Conservation (phyloP, 192 early-diverging fungal species). For the Coemansia sp. region DNA sequence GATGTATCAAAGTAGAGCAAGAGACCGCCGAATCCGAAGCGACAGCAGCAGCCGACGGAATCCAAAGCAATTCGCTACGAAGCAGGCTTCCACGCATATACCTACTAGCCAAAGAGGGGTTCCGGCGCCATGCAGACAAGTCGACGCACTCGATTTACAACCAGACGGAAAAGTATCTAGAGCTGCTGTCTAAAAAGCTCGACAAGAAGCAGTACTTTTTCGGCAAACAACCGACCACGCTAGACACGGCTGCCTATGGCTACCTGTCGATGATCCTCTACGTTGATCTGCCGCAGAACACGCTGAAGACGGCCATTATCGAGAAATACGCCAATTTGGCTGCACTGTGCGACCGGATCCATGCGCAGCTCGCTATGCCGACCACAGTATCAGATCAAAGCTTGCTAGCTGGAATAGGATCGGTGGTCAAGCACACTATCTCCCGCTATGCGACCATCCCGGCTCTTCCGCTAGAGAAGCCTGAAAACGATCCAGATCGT, state of each 20-base stretch:
- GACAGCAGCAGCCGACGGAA: neutral
- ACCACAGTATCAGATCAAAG: slow-evolving; percentile 11
- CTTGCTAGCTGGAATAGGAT: slow-evolving; percentile 10
- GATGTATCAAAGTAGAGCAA: slow-evolving; percentile 31
- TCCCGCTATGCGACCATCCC: slow-evolving; percentile 1
- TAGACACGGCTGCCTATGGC: slow-evolving; percentile 81
- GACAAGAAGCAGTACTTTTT: slow-evolving; percentile 77
- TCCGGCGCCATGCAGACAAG: slow-evolving; percentile 49
- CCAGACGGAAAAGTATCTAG: slow-evolving; percentile 63
- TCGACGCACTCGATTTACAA: slow-evolving; percentile 60
- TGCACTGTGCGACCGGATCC: slow-evolving; percentile 32
- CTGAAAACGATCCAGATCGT: slow-evolving; percentile 9
- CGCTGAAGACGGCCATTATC: slow-evolving; percentile 17
- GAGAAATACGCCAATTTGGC: slow-evolving; percentile 28
- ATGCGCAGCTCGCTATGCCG: slow-evolving; percentile 19
- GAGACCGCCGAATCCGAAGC: slow-evolving; percentile 6
- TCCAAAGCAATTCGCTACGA: neutral
- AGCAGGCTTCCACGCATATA: slow-evolving; percentile 33
- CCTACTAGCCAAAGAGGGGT: slow-evolving; percentile 41
- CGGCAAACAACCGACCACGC: slow-evolving; percentile 67
- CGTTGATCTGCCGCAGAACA: slow-evolving; percentile 62
- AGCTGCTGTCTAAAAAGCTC: slow-evolving; percentile 65
- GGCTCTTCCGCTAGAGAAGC: neutral
- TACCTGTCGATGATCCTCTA: slow-evolving; percentile 74
- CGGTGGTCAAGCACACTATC: slow-evolving; percentile 17